Evolutionary conservation across 139 green algal genomes (phyloP), one percentile per base, ranked within the genome.

Genomic region (Nannochloris sp.): DNA sequence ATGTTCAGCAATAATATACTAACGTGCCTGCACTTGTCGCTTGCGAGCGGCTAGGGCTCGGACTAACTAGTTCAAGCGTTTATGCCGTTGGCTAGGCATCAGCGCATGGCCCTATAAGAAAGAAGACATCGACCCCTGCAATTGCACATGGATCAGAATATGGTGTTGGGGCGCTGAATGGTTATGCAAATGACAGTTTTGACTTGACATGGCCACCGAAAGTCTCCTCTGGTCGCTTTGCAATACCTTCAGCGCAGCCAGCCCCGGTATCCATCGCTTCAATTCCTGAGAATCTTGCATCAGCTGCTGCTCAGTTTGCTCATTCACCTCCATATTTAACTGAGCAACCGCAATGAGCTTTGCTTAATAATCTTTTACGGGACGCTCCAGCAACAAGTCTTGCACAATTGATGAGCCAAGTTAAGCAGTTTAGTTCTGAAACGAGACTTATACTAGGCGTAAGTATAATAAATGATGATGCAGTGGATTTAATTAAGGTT

Each of bases 221-320:
- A n/a, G n/a, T n/a, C n/a, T n/a, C n/a, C n/a, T n/a, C n/a, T 34
- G 33, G 53, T 34, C 38, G 53, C 33, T 60, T 35, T 61, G 54
- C 54, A 46, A 35, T 7, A 6, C 6, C 6, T 9, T n/a, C 24
- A 8, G 55, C 55, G 13, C 24, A 35, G 4, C 42, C 15, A 5
- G 14, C 2, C 5, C 54, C 9, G 4, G 12, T 37, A 2, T 8
- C 55, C 15, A 2, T 45, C 55, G 25, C 6, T 23, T 6, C 4
- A 4, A 29, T 48, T 13, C n/a, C 57, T 30, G 2, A 8, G 46
- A 24, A 25, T 6, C 19, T 27, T 36, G 2, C 8, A 6, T 51
- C 8, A 19, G 30, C 32, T 29, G 44, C 13, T 14, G 45, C 61
- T 19, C 13, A n/a, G 14, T 29, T 6, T 2, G 27, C 19, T 29